phyloP scores from a whole-genome alignment of 352 stramenopile genomes.

The Hyaloperonospora arabidopsidis region DNA sequence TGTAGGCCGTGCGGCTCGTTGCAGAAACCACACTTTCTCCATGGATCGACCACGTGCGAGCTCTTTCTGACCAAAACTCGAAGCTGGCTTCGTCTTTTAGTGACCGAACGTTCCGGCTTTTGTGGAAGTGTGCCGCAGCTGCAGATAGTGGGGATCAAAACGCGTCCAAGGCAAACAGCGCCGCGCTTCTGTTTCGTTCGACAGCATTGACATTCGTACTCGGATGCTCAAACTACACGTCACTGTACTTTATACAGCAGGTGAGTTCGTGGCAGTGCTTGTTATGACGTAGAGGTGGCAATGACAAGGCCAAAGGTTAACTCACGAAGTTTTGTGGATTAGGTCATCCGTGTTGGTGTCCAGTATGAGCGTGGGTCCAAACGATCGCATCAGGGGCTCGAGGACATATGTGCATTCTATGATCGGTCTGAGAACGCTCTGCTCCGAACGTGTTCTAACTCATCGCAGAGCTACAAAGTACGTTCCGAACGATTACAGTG shows the following conservation, averaged over 20 bases:
- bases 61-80: slow-evolving; percentile 28
- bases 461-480: slow-evolving; percentile 25
- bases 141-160: slow-evolving; percentile 24
- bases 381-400: slow-evolving; percentile 21
- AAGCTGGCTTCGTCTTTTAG: slow-evolving; percentile 56
- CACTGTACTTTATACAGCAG: slow-evolving; percentile 59
- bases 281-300: neutral
- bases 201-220: slow-evolving; percentile 52
- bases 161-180: slow-evolving; percentile 4
- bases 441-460: slow-evolving; percentile 7
- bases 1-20: slow-evolving; percentile 25
- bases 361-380: slow-evolving; percentile 47
- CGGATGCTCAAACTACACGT: slow-evolving; percentile 58
- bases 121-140: slow-evolving; percentile 58
- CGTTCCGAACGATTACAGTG: slow-evolving; percentile 1
- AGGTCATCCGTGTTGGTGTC: slow-evolving; percentile 57
- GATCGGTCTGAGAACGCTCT: slow-evolving; percentile 22
- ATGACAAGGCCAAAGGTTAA: neutral
- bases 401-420: slow-evolving; percentile 40
- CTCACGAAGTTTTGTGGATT: neutral
- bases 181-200: slow-evolving; percentile 36
- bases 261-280: slow-evolving; percentile 6
- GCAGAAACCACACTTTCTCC: slow-evolving; percentile 20
- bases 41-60: slow-evolving; percentile 55
- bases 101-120: slow-evolving; percentile 55